Evolutionary conservation across 1,139 yeast species (phyloP), one percentile per base, ranked within the genome.

Genomic region (Diutina scorzettiae): DNA sequence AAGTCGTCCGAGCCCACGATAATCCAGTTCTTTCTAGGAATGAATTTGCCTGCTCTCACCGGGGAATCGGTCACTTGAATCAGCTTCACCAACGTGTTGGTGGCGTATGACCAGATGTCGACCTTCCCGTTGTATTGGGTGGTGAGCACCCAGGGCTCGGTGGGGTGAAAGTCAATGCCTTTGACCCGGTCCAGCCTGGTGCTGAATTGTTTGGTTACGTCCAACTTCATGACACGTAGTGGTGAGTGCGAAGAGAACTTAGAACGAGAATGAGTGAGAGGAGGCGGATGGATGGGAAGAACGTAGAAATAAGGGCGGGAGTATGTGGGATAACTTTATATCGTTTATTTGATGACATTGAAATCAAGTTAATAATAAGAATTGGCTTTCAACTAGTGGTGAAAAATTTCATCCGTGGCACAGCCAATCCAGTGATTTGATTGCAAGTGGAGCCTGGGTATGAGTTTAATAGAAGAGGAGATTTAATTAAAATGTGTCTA

Each of bases 21-120:
- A 56, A 93, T 79, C 98, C 98, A 93, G 66, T 87, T 89, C 68
- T 91, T 91, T 54, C 98, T 78, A 25, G 97, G 93, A 58, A 91
- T 81, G 55, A 91, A 91, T 52, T 81, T 81, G 53, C 97, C 97
- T 9, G 97, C 83, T 62, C 99, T 81, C 8, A 89, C 93, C 3
- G 99, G 99, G 48, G 89, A 77, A 51, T 86, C 93, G 20, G 96
- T 81, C 43, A 89, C 96, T 58, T 89, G 96, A 53, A 82, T 74
- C 34, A 71, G 64, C 55, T 67, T 69, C 43, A 69, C 72, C 40
- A 66, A 54, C 28, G 69, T 52, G 48, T 75, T 74, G 43, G 96
- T 85, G 53, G 87, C 95, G 56, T 84, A 86, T 44, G 94, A 83
- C 94, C 94, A 85, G 56, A 91, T 85, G 63, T 89, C 96, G 45